Conservation (phyloP, 495 filamentous ascomycete genomes). For the Letharia columbiana region DNA sequence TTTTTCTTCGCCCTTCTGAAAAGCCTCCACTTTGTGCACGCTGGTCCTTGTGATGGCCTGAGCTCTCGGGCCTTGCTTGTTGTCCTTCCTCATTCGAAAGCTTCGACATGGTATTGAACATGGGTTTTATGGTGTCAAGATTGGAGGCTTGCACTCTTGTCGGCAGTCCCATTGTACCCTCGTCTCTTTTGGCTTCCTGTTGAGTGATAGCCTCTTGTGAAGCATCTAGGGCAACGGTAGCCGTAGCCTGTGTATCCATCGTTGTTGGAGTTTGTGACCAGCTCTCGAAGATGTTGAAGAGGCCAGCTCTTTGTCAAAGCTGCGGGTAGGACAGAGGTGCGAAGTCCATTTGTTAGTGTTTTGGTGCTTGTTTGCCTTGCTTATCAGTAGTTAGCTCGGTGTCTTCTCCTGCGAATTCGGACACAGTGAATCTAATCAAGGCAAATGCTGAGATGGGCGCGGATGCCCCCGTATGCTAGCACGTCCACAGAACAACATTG, state of each 20-base stretch:
- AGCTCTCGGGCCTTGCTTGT: background rate
- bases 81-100: background rate
- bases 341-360: background rate
- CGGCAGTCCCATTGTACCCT: background rate
- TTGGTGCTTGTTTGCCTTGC: background rate
- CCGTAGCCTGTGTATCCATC: background rate
- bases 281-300: too few species aligned
- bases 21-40: background rate
- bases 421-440: background rate
- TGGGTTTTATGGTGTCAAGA: background rate
- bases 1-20: constrained; percentile 1
- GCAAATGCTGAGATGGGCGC: background rate
- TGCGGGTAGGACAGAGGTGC: background rate
- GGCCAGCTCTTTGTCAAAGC: background rate
- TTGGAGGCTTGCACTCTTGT: background rate
- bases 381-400: background rate
- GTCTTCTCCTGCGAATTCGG: background rate
- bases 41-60: background rate
- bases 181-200: background rate
- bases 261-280: too few species aligned
- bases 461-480: background rate
- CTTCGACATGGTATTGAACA: background rate
- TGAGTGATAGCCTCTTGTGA: background rate
- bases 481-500: constrained; percentile 1
- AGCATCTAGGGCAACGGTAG: background rate